Percentiles rank a stretch among this genome's conserved stretches.
These are phyloP conservation scores for Yarrowia divulgata DNA, from an alignment of 805 yeast species.

Conservation along the genomic window DNA sequence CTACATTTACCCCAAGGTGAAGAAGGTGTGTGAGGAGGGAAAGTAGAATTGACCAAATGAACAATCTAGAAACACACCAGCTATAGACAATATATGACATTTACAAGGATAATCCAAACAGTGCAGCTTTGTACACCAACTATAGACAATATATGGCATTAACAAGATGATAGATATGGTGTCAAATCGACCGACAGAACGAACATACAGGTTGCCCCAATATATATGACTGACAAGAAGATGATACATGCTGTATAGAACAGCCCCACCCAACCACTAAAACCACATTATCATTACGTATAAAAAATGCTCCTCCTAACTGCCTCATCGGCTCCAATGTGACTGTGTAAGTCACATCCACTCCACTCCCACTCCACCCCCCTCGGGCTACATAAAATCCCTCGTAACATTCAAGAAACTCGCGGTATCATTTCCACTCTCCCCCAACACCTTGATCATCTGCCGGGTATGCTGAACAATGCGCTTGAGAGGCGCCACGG, in stretches of 20 bases:
- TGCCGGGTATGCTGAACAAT: slow-evolving; percentile 54
- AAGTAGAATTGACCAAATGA: neutral
- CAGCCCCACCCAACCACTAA: too few species aligned
- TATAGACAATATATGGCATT: too few species aligned
- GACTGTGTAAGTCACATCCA: too few species aligned
- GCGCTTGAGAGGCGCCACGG: slow-evolving; percentile 56
- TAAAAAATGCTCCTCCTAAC: neutral
- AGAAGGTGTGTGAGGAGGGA: slow-evolving; percentile 47
- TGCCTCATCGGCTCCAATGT: neutral
- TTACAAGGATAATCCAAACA: too few species aligned
- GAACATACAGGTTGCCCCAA: too few species aligned
- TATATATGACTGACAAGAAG: too few species aligned
- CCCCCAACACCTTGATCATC: slow-evolving; percentile 51
- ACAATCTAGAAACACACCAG: too few species aligned
- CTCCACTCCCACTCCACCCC: neutral
- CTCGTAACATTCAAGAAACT: slow-evolving; percentile 56
- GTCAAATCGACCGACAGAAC: too few species aligned
- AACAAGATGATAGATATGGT: too few species aligned
- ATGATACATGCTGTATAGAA: too few species aligned
- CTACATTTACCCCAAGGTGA: slow-evolving; percentile 55
- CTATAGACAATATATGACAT: too few species aligned
- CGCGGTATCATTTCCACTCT: slow-evolving; percentile 50
- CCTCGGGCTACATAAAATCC: slow-evolving; percentile 50
- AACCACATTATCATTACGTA: slow-evolving; percentile 9
- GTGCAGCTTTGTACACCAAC: too few species aligned